Evolutionary conservation across 257 asterid species (phyloP).

Genomic region (Petrea volubilis): DNA sequence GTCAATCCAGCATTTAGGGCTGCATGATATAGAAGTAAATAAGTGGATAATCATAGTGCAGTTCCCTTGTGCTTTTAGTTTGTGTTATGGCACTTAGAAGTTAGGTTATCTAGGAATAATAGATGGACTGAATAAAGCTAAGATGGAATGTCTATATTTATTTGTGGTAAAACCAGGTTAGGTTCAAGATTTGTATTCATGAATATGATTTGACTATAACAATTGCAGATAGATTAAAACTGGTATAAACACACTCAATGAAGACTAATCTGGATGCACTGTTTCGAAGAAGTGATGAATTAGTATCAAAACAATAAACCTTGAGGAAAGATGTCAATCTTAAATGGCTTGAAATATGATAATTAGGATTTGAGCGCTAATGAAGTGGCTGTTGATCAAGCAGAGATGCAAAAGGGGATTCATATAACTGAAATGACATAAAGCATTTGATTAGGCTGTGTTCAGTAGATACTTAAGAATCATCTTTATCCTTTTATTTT

Average conservation of each 20-base stretch:
- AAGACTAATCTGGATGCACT: not conserved
- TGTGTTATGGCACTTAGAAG: not conserved
- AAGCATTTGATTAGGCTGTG: not conserved
- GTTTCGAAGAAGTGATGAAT: not conserved
- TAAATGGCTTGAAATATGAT: not conserved
- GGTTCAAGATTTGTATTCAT: not conserved
- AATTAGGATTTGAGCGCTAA: conserved; percentile 3
- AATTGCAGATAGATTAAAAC: not conserved
- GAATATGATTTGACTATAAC: not conserved
- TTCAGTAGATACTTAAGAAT: conserved; percentile 11
- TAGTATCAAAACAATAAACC: not conserved
- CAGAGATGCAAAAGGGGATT: not conserved
- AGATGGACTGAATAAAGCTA: not conserved
- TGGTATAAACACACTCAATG: not conserved
- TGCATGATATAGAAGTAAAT: too few relatives aligned
- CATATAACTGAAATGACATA: not conserved
- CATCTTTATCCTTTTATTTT: not conserved
- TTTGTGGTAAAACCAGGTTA: not conserved
- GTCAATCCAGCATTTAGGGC: not conserved
- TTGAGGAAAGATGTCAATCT: not conserved
- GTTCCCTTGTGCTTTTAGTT: not conserved
- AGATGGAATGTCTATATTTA: not conserved
- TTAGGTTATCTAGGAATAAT: not conserved
- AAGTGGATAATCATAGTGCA: too few relatives aligned
- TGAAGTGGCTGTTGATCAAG: not conserved